Percentiles rank a stretch among this genome's conserved stretches.
These are phyloP conservation scores for Annona squamosa DNA, from an alignment of 164 flowering plant genomes.

Conservation along the genomic window DNA sequence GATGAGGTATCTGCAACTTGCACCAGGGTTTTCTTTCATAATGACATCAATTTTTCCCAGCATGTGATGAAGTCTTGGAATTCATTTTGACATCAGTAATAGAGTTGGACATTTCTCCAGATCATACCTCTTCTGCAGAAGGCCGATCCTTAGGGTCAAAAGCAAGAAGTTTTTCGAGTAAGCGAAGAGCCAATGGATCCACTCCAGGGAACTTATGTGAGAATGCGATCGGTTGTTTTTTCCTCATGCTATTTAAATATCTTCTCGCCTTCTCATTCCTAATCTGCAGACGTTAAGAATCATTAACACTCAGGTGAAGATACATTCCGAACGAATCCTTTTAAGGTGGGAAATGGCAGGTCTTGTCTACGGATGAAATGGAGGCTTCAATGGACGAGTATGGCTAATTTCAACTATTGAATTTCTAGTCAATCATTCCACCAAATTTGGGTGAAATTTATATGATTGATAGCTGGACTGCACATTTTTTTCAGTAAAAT, in stretches of 20 bases:
- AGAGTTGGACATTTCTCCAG: background rate
- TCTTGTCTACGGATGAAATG: too few species aligned
- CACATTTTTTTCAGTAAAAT: background rate
- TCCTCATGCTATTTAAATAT: conserved; percentile 68
- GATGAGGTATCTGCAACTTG: background rate
- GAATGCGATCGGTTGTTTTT: conserved; percentile 62
- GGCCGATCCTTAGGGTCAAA: conserved; percentile 92
- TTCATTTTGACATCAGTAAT: background rate
- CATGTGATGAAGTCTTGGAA: background rate
- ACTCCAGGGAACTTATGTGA: conserved; percentile 64
- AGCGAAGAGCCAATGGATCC: conserved; percentile 75
- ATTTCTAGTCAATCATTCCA: too few species aligned
- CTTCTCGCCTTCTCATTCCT: conserved; percentile 94
- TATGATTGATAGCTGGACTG: background rate
- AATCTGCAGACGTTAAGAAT: conserved; percentile 45
- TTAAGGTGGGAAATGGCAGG: background rate
- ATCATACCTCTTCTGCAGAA: conserved; percentile 79
- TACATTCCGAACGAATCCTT: background rate
- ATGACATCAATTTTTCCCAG: background rate
- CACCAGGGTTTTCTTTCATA: background rate
- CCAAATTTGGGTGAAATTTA: too few species aligned
- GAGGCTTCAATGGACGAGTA: too few species aligned
- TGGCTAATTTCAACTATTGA: too few species aligned
- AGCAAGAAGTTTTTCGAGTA: conserved; percentile 78
- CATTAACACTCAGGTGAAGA: background rate